Percentiles rank a stretch among this genome's conserved stretches.
phyloP scores from a whole-genome alignment of 768 basidiomycete species.

The Podaxis rugospora region DNA sequence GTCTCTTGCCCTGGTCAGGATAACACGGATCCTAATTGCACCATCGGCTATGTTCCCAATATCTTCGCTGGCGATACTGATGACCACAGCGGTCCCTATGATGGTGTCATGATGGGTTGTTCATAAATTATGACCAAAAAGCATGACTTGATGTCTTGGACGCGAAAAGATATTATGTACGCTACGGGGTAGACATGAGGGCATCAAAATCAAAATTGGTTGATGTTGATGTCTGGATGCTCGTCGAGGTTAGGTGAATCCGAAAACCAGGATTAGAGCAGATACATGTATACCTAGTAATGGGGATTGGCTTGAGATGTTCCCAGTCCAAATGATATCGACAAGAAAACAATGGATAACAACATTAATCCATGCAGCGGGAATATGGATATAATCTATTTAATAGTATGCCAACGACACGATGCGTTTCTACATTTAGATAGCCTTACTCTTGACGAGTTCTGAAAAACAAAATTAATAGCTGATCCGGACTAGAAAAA shows the following conservation, averaged over 20 bases:
- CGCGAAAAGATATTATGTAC: background rate
- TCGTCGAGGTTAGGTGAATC: too few relatives aligned
- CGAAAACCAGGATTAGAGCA: too few relatives aligned
- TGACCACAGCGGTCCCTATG: slow-evolving; percentile 21
- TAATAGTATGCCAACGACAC: slow-evolving; percentile 10
- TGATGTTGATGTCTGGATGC: too few relatives aligned
- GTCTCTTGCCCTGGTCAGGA: slow-evolving; percentile 23
- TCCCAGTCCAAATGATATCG: background rate
- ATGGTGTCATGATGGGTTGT: background rate
- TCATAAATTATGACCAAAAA: background rate
- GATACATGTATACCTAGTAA: too few relatives aligned
- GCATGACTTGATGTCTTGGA: too few relatives aligned
- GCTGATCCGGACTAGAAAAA: background rate
- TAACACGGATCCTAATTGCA: slow-evolving; percentile 20
- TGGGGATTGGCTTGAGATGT: too few relatives aligned
- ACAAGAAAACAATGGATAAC: background rate
- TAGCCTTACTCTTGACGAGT: slow-evolving; percentile 88
- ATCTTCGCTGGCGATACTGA: slow-evolving; percentile 19
- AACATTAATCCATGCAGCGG: background rate
- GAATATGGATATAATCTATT: slow-evolving; percentile 15
- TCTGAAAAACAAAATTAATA: slow-evolving; percentile 37
- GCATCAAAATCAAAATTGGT: too few relatives aligned
- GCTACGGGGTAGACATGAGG: background rate
- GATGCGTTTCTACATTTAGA: slow-evolving; percentile 44
- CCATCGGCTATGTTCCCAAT: slow-evolving; percentile 20